phyloP scores from a whole-genome alignment of 202 grass and related monocot genomes.

The Hordeum pubiflorum region DNA sequence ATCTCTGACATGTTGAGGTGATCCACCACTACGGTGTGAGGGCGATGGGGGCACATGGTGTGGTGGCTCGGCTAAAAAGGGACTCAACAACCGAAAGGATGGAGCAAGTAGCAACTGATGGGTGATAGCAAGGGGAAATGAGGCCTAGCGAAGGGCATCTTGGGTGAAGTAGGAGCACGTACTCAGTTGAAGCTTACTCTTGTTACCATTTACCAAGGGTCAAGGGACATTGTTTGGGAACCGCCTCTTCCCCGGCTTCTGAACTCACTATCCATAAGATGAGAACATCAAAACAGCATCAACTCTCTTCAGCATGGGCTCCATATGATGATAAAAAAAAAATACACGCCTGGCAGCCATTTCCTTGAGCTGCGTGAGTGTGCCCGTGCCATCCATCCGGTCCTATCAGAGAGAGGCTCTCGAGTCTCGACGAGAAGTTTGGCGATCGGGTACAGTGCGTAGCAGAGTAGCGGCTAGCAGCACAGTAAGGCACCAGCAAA shows the following conservation, averaged over 20 bases:
- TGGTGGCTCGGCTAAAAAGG: constrained; percentile 60
- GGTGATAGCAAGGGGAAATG: constrained; percentile 4
- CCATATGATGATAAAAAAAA: no score
- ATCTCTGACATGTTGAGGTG: constrained; percentile 39
- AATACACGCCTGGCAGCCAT: no score
- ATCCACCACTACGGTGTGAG: constrained; percentile 58
- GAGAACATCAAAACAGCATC: neutral
- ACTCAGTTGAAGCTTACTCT: neutral
- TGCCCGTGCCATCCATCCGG: no score
- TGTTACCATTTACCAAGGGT: neutral
- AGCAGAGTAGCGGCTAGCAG: neutral
- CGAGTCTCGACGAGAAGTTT: neutral
- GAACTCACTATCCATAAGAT: neutral
- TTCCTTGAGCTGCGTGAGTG: no score
- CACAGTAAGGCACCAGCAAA: constrained; percentile 5
- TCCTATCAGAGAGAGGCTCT: neutral
- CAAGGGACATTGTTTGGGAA: neutral
- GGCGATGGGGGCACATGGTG: constrained; percentile 68
- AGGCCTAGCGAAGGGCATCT: neutral
- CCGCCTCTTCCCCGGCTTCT: no score
- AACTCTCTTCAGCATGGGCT: no score
- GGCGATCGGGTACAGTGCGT: neutral
- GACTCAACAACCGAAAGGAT: constrained; percentile 42
- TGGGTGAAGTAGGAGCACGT: neutral
- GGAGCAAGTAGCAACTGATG: neutral